Evolutionary conservation across 306 rosid genomes (phyloP), one percentile per base, ranked within the genome.

Genomic region (Myrica gale): DNA sequence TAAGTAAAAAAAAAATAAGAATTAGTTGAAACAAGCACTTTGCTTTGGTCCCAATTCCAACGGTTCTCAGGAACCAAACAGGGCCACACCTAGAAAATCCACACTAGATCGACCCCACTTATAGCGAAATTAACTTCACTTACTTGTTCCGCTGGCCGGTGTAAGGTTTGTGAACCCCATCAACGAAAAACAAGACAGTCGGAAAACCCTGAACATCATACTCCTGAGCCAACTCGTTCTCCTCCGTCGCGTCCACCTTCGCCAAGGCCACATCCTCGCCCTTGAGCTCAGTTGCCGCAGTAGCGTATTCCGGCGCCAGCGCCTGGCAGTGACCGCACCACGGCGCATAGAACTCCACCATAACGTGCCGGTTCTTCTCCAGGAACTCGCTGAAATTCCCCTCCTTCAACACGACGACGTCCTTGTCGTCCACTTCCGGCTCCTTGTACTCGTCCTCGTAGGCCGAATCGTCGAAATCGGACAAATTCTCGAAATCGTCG

Each of bases 321-420:
- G 99, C 97, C 81, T 96, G 96, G 79, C 99, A 92, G 81, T 96
- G 99, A 8, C 98, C 99, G 62, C 99, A 96, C 99, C 99, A 96
- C 5, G 99, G 96, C 15, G 99, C 99, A 71, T 96, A 96, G 85
- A 96, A 96, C 78, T 96, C 98, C 12, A 96, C 99, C 96, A 96
- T 70, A 0, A 96, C 97, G 77, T 80, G 92, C 52, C 76, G 85
- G 44, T 90, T 89, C 10, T 81, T 89, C 82, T 86, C 85, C 8
- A 92, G 41, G 48, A 82, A 81, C 26, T 84, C 92, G 65, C 78
- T 89, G 89, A 96, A 96, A 69, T 96, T 96, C 32, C 81, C 81
- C 2, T 84, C 98, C 81, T 88, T 96, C 90, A 96, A 85, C 65
- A 96, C 92, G 73, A 89, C 88, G 57, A 96, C 99, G 80, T 92